Evolutionary conservation across 768 basidiomycete genomes (phyloP).

Genomic region (Macrolepiota fuliginosa): DNA sequence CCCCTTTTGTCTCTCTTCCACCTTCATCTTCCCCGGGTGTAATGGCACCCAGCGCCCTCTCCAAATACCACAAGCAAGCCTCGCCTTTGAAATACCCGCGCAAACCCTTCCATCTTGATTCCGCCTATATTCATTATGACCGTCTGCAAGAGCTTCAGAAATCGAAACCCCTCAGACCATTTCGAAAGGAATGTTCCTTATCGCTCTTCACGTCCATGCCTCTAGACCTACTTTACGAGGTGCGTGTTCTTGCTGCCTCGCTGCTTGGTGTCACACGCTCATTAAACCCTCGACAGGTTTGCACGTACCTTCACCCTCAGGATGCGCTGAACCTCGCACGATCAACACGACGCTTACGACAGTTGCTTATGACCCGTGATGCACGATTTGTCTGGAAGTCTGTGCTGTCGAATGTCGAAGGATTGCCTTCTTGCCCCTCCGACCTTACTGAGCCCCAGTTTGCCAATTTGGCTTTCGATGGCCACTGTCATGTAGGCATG

Average conservation of each 20-base stretch:
- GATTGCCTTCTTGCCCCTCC: constrained; percentile 38
- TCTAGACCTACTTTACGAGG: constrained; percentile 32
- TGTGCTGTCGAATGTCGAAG: constrained; percentile 28
- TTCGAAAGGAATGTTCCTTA: constrained; percentile 14
- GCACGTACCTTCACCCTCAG: constrained; percentile 38
- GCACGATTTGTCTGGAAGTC: constrained; percentile 36
- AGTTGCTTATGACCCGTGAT: constrained; percentile 32
- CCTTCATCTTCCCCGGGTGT: neutral
- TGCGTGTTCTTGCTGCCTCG: constrained; percentile 8
- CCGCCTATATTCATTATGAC: constrained; percentile 2
- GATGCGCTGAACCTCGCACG: constrained; percentile 46
- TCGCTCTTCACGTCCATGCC: constrained; percentile 21
- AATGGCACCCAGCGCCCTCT: neutral
- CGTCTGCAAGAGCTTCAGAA: neutral
- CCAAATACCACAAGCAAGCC: neutral
- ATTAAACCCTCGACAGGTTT: constrained; percentile 30
- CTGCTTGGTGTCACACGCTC: neutral
- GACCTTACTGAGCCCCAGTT: constrained; percentile 46
- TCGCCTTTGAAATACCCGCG: neutral
- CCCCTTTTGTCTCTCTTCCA: neutral
- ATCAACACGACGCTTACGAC: constrained; percentile 37
- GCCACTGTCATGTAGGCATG: constrained; percentile 40
- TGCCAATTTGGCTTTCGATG: constrained; percentile 41
- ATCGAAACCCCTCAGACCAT: neutral
- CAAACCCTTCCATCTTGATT: constrained; percentile 1